Evolutionary conservation across 345 rosid species (phyloP), one percentile per base, ranked within the genome.

Genomic region (Hibiscus mutabilis): DNA sequence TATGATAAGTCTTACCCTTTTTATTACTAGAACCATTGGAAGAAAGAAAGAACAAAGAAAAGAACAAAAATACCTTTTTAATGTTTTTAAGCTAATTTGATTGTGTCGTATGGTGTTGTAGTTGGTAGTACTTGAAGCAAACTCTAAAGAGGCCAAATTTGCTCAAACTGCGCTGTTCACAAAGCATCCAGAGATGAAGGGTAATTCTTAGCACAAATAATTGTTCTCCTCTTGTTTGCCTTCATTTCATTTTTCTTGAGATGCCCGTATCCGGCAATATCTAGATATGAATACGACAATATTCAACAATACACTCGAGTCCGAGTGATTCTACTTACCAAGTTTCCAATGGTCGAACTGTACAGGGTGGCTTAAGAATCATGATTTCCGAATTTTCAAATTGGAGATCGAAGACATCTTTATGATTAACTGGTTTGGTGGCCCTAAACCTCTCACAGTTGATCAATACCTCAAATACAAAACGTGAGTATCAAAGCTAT

Each of bases 391-490:
- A 73, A 21, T 90, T 84, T 95, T 84, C 83, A 92, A 89, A 76
- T 78, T 95, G 29, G 88, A 84, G 31, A 91, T 91, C 21, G 77
- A 76, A 74, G 79, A 90, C 72, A 85, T 94, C 79, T 94, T 94
- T 59, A 74, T 95, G 80, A 90, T 95, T 24, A 84, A 95, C 67
- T 89, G 93, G 97, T 95, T 86, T 66, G 97, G 99, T 66, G 99
- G 97, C 71, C 86, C 92, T 52, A 94, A 94, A 68, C 93, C 92
- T 68, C 81, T 83, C 73, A 86, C 96, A 4, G 82, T 89, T 14
- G 93, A 92, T 21, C 81, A 94, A 77, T 94, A 95, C 75, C 85
- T 95, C 63, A 86, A 84, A 14, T 58, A 67, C 8, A 83, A 87
- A 76, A 49, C 46, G 99, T 92, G 78, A 90, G 96, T 81, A 65